Conservation (phyloP, 805 yeast species). For the Yarrowia sp. region DNA sequence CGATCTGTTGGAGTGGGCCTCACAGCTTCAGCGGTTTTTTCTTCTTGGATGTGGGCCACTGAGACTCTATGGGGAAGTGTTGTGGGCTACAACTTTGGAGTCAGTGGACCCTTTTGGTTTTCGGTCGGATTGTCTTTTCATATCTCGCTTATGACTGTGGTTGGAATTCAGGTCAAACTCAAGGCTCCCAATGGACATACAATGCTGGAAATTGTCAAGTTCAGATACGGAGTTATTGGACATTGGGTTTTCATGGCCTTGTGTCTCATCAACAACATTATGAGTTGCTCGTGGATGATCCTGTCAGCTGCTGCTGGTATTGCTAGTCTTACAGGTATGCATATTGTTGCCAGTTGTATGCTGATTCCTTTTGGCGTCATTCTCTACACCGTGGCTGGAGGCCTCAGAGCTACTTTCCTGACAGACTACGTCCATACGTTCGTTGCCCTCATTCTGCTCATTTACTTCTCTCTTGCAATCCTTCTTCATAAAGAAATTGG, state of each 20-base stretch:
- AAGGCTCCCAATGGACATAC: conserved; percentile 81
- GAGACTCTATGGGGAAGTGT: conserved; percentile 42
- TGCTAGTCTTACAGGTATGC: conserved; percentile 45
- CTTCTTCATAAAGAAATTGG: conserved; percentile 43
- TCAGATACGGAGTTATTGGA: conserved; percentile 61
- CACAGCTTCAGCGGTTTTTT: conserved; percentile 45
- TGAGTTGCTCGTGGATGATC: conserved; percentile 41
- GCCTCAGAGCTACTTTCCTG: conserved; percentile 51
- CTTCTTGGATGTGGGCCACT: conserved; percentile 51
- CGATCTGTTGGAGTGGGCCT: conserved; percentile 45
- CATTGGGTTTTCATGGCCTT: conserved; percentile 40
- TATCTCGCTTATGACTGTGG: conserved; percentile 65
- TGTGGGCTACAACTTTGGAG: conserved; percentile 45
- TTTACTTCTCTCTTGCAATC: conserved; percentile 37
- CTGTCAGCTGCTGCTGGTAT: conserved; percentile 48
- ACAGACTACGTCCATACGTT: conserved; percentile 53
- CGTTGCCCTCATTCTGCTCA: conserved; percentile 32
- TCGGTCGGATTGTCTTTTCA: conserved; percentile 81
- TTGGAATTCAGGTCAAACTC: conserved; percentile 75
- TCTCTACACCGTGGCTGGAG: conserved; percentile 50
- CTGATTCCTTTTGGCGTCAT: conserved; percentile 49
- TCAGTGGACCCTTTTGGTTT: conserved; percentile 62
- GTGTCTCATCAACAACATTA: conserved; percentile 29
- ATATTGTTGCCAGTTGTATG: conserved; percentile 47
- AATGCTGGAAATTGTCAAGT: conserved; percentile 66